Evolutionary conservation across 345 rosid genomes (phyloP).

Genomic region (Eucalyptus erythrocorys): DNA sequence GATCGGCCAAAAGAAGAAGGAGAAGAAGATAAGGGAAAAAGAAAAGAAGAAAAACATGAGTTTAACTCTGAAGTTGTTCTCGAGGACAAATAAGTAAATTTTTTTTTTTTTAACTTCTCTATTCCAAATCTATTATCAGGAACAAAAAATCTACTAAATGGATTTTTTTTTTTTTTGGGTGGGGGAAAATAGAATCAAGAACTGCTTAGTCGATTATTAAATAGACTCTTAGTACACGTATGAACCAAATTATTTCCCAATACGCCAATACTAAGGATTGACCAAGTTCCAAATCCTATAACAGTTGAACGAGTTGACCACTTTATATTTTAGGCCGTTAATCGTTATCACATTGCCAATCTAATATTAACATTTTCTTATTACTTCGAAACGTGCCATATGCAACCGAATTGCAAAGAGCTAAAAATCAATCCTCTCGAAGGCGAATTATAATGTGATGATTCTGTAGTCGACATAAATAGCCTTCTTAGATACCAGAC

Average conservation of each 20-base stretch:
- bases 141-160: too few species aligned
- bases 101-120: too few species aligned
- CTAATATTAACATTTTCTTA: neutral
- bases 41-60: fast-evolving
- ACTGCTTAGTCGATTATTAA: too few species aligned
- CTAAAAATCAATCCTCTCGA: neutral
- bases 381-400: neutral
- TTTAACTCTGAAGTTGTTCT: fast-evolving
- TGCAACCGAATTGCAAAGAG: neutral
- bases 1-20: too few species aligned
- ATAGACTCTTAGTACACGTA: neutral
- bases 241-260: neutral
- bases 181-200: too few species aligned
- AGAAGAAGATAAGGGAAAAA: too few species aligned
- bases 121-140: fast-evolving
- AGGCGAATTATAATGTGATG: neutral
- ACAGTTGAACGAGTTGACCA: neutral
- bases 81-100: fast-evolving
- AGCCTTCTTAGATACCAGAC: neutral
- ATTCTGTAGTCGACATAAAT: neutral
- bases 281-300: neutral
- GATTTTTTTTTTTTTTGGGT: too few species aligned
- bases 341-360: neutral
- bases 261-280: neutral
- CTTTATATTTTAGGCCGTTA: fast-evolving